Evolutionary conservation across 139 green algal genomes (phyloP).

Genomic region (Mesostigma viride): DNA sequence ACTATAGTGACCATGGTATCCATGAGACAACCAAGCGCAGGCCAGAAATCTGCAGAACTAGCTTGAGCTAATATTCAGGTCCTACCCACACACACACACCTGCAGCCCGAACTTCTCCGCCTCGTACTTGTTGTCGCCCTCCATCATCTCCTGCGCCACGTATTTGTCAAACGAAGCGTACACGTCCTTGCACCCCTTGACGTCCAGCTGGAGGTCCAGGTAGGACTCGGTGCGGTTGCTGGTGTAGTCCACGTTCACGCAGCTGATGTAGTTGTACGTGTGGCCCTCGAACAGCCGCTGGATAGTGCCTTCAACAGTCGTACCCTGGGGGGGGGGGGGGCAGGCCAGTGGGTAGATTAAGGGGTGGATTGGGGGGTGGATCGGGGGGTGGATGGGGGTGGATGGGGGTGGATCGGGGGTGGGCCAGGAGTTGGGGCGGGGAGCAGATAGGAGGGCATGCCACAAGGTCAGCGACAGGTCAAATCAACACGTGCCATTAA

Average conservation of each 20-base stretch:
- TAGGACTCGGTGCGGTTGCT: constrained; percentile 71
- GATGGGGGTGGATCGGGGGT: too few species aligned
- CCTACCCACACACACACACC: too few species aligned
- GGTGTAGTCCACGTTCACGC: constrained; percentile 87
- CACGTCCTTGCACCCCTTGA: constrained; percentile 75
- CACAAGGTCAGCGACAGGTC: too few species aligned
- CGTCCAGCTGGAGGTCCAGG: constrained; percentile 70
- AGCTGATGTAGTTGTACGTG: constrained; percentile 80
- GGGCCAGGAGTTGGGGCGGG: too few species aligned
- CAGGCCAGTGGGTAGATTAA: too few species aligned
- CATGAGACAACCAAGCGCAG: too few species aligned
- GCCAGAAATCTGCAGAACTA: not conserved
- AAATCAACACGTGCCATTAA: too few species aligned
- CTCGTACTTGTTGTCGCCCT: constrained; percentile 89
- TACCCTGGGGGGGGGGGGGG: too few species aligned
- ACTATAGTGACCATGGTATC: too few species aligned
- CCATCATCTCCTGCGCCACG: constrained; percentile 58
- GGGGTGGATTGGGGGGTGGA: too few species aligned
- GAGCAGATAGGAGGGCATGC: too few species aligned
- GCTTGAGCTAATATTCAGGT: not conserved
- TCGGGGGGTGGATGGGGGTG: too few species aligned
- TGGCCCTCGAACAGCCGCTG: constrained; percentile 88
- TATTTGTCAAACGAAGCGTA: constrained; percentile 53
- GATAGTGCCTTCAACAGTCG: constrained; percentile 78
- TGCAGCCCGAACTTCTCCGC: constrained; percentile 80